A percentile compares a stretch with the other conserved stretches of the same genome.
Conservation (phyloP, 495 filamentous ascomycete species). For the Neurospora cerealis region DNA sequence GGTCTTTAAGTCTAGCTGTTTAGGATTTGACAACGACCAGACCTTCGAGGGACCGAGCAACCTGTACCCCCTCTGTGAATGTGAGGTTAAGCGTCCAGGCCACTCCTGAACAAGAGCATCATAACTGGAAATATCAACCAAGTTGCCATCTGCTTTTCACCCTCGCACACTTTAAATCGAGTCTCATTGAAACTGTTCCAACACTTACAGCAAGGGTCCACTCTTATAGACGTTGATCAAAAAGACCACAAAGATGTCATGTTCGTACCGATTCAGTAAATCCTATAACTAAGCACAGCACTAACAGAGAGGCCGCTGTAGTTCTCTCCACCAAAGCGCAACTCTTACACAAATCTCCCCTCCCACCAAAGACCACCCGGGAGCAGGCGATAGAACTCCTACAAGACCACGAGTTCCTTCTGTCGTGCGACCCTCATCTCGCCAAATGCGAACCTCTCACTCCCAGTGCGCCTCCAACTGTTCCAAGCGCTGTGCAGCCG, state of each 20-base stretch:
- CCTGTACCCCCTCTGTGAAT: not conserved
- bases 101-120: not conserved
- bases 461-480: conserved; percentile 4
- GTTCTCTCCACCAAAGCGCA: conserved; percentile 31
- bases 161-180: not conserved
- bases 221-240: not conserved
- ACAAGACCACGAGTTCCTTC: conserved; percentile 45
- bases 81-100: not conserved
- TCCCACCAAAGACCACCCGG: conserved; percentile 45
- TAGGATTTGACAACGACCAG: not conserved
- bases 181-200: too few species aligned
- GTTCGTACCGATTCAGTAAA: conserved; percentile 8
- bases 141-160: not conserved
- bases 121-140: not conserved
- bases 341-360: conserved; percentile 46
- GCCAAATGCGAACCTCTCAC: conserved; percentile 23
- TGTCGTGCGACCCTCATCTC: conserved; percentile 34
- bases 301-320: not conserved
- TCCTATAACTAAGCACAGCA: too few species aligned
- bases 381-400: conserved; percentile 51
- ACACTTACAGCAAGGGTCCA: not conserved
- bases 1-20: not conserved
- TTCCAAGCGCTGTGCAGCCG: conserved; percentile 13
- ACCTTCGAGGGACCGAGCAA: not conserved
- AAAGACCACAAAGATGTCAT: conserved; percentile 12